A percentile compares a stretch with the other conserved stretches of the same genome.
These are phyloP conservation scores for Fusarium coffeatum DNA, from an alignment of 2,329 filamentous ascomycete genomes.

Conservation along the genomic window DNA sequence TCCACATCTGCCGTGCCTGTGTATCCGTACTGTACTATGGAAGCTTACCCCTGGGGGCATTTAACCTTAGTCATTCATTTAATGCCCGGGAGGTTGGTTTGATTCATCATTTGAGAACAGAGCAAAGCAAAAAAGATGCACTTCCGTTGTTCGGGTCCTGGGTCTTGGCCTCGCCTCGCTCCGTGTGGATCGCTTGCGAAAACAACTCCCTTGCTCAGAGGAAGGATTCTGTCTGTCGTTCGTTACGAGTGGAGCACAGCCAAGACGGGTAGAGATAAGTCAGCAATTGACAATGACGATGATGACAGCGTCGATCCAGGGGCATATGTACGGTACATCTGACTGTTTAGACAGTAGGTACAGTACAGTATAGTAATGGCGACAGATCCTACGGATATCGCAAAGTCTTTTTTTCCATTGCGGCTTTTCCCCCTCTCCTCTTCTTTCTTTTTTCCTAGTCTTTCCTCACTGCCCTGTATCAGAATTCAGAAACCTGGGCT, in stretches of 20 bases:
- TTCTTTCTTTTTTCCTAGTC: not conserved
- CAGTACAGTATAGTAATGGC: not conserved
- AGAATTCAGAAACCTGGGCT: conserved; percentile 5
- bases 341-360: not conserved
- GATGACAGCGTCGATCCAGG: conserved; percentile 38
- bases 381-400: conserved; percentile 5
- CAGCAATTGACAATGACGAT: conserved; percentile 38
- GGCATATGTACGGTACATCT: not conserved
- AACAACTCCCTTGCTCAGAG: conserved; percentile 5
- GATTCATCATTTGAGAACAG: conserved; percentile 4
- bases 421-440: not conserved
- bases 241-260: conserved; percentile 22
- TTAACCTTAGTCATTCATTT: conserved; percentile 7
- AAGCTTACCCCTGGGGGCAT: conserved; percentile 26
- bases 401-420: not conserved
- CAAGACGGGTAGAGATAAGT: conserved; percentile 34
- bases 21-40: not conserved
- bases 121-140: not conserved
- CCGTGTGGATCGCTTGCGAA: conserved; percentile 1
- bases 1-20: conserved; percentile 31
- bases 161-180: conserved; percentile 5
- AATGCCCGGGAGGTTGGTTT: conserved; percentile 3
- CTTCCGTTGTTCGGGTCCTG: not conserved
- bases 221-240: conserved; percentile 18
- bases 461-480: not conserved